Evolutionary conservation across 179 eudicot species (phyloP).

Genomic region (Silene noctiflora): DNA sequence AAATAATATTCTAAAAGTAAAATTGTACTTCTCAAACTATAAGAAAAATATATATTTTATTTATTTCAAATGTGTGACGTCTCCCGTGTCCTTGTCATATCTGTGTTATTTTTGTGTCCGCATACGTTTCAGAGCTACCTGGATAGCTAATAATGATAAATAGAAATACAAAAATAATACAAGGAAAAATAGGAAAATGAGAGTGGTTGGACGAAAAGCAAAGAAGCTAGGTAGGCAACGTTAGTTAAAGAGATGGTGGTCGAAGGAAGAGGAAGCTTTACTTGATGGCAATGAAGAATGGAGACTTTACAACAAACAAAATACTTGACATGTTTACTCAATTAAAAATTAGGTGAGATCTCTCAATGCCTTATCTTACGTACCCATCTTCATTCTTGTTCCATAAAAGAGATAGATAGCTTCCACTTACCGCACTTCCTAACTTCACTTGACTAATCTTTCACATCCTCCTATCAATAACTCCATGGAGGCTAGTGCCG

Average conservation of each 20-base stretch:
- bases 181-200: no score
- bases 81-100: no score
- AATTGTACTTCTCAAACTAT: no score
- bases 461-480: not conserved
- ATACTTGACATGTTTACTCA: constrained; percentile 21
- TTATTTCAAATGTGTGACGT: no score
- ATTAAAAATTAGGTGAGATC: constrained; percentile 48
- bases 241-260: constrained; percentile 28
- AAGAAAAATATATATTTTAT: no score
- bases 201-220: constrained; percentile 6
- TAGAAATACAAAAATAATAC: no score
- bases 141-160: no score
- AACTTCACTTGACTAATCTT: constrained; percentile 3
- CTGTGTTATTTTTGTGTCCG: no score
- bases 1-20: no score
- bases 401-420: constrained; percentile 37
- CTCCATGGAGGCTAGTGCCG: constrained; percentile 92
- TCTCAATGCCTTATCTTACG: constrained; percentile 15
- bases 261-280: constrained; percentile 68
- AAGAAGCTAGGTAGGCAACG: constrained; percentile 21
- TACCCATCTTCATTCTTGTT: constrained; percentile 34
- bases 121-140: not conserved
- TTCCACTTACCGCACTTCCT: constrained; percentile 12
- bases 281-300: constrained; percentile 95
- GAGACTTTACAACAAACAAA: constrained; percentile 73